phyloP scores from a whole-genome alignment of 2,329 filamentous ascomycete genomes.

The Colletotrichum orbiculare region DNA sequence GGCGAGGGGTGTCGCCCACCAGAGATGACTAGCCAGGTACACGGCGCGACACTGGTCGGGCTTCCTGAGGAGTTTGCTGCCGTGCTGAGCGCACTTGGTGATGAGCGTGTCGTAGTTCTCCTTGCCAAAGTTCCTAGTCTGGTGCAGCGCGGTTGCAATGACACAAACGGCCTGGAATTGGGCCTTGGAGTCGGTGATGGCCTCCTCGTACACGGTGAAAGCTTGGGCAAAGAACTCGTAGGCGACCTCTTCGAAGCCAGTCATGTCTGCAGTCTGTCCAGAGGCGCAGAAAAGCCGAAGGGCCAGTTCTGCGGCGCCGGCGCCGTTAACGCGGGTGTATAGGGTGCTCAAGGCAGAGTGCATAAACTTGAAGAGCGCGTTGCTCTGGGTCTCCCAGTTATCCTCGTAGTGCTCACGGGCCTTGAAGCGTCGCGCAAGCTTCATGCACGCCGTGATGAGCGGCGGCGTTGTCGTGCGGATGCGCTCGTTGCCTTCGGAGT shows the following conservation, averaged over 20 bases:
- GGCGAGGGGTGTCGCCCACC: constrained; percentile 93
- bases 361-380: constrained; percentile 93
- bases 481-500: constrained; percentile 90
- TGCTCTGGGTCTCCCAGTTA: constrained; percentile 72
- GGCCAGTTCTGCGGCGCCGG: constrained; percentile 85
- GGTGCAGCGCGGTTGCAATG: constrained; percentile 88
- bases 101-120: constrained; percentile 99
- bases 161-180: constrained; percentile 98
- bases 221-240: constrained; percentile 99
- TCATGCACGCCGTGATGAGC: constrained; percentile 88
- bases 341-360: constrained; percentile 88
- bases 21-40: constrained; percentile 94
- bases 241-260: constrained; percentile 91
- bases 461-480: constrained; percentile 96
- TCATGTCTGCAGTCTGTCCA: constrained; percentile 92
- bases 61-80: constrained; percentile 96
- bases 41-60: constrained; percentile 98
- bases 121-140: constrained; percentile 89
- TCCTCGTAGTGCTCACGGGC: constrained; percentile 83
- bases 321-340: constrained; percentile 83
- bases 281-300: constrained; percentile 91
- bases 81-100: constrained; percentile 96
- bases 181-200: constrained; percentile 92
- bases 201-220: constrained; percentile 97
- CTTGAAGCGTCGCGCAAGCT: constrained; percentile 90